Evolutionary conservation across 345 rosid genomes (phyloP), one percentile per base, ranked within the genome.

Genomic region (Raphanus raphanistrum): DNA sequence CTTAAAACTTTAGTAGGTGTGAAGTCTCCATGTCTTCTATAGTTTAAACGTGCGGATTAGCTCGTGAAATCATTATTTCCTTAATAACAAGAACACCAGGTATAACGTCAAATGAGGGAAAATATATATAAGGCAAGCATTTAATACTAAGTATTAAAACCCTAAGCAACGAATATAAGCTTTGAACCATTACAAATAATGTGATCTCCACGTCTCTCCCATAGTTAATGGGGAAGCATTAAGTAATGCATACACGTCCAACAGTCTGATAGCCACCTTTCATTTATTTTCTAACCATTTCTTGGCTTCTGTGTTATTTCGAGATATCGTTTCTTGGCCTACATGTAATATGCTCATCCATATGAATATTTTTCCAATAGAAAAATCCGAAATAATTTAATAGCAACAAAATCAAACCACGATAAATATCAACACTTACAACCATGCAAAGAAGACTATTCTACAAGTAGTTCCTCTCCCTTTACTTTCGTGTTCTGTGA

Each of bases 221-320:
- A 28, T 27, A 67, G 7, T 73, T 73, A 66, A 72, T 66, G 45
- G 63, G 11, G 48, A 64, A 21, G 54, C 72, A 71, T 77, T 71
- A 57, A 77, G 65, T 77, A 64, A 66, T 43, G 60, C 63, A 66
- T 60, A 59, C 63, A 78, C 52, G 59, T 71, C 55, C 17, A 78
- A 68, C 76, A 72, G 73, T 72, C 59, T 43, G 81, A 78, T 79
- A 50, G 82, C 74, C 65, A 79, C 70, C 74, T 73, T 61, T 67
- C 78, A 73, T 79, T 79, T 72, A 78, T 66, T 78, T 15, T 78
- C 68, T 66, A 72, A 72, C 81, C 77, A 72, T 66, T 72, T 59
- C 36, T 35, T 66, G 36, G 13, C 41, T 43, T 48, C n/a, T 60
- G 67, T 67, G 12, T 78, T 60, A 60, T 27, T 57, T 72, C 26